A percentile compares a stretch with the other conserved stretches of the same genome.
phyloP scores from a whole-genome alignment of 1,284 basidiomycete genomes.

The Gymnopus androsaceus region DNA sequence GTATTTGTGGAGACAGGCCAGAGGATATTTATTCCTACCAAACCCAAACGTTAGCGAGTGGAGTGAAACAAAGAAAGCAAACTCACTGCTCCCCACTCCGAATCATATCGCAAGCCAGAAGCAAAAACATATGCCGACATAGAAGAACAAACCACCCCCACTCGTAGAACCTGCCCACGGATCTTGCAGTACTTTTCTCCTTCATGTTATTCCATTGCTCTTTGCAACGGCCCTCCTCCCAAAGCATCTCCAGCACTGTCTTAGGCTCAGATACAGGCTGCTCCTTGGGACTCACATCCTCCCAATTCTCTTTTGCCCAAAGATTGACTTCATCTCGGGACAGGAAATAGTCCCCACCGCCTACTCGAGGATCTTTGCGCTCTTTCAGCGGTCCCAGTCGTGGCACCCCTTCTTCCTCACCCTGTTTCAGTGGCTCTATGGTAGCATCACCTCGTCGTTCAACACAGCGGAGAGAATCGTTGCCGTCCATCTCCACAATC shows the following conservation, averaged over 20 bases:
- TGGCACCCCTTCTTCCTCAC: neutral
- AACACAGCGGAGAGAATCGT: conserved; percentile 33
- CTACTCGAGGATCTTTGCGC: conserved; percentile 18
- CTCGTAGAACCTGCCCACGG: conserved; percentile 29
- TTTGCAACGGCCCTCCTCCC: neutral
- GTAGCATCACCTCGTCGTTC: neutral
- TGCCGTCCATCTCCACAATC: conserved; percentile 34
- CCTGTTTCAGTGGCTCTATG: neutral
- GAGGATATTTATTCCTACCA: conserved; percentile 11
- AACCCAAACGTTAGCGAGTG: neutral
- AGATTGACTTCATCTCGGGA: conserved; percentile 21
- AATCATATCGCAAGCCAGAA: conserved; percentile 30
- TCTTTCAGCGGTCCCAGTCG: conserved; percentile 14
- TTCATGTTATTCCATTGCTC: conserved; percentile 6
- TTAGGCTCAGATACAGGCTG: too few relatives aligned
- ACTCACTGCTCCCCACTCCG: conserved; percentile 32
- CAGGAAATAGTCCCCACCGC: conserved; percentile 23
- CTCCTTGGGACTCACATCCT: too few relatives aligned
- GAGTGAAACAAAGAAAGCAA: neutral
- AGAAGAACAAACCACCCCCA: conserved; percentile 29
- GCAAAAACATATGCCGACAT: conserved; percentile 29
- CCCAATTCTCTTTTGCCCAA: conserved; percentile 15
- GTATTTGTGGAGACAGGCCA: conserved; percentile 10
- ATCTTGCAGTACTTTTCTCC: conserved; percentile 17
- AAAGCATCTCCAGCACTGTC: neutral